Percentiles rank a stretch among this genome's conserved stretches.
Conservation (phyloP, 257 asterid genomes). For the Verbascum thapsus region DNA sequence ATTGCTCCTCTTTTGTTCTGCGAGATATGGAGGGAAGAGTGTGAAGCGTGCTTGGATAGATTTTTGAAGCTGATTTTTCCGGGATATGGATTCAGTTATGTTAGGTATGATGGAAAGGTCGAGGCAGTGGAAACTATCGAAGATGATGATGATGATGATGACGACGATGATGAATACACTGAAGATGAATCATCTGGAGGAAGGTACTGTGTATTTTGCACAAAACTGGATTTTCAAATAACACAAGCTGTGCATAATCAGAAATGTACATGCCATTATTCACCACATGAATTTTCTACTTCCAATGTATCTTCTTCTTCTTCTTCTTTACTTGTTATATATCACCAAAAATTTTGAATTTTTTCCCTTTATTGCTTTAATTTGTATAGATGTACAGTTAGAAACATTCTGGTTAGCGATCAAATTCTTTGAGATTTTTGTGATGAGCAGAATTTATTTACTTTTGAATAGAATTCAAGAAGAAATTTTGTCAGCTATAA, state of each 20-base stretch:
- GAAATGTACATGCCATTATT: conserved; percentile 62
- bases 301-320: conserved; percentile 54
- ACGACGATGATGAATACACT: conserved; percentile 36
- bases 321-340: conserved; percentile 49
- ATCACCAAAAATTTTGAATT: conserved; percentile 36
- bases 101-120: conserved; percentile 54
- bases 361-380: conserved; percentile 4
- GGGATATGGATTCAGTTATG: conserved; percentile 47
- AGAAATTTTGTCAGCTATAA: conserved; percentile 4
- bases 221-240: conserved; percentile 57
- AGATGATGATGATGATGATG: conserved; percentile 46
- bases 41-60: conserved; percentile 33
- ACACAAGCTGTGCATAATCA: conserved; percentile 56
- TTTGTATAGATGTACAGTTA: conserved; percentile 41
- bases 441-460: conserved; percentile 21
- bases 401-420: conserved; percentile 22
- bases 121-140: conserved; percentile 38
- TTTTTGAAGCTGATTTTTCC: conserved; percentile 46
- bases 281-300: conserved; percentile 48
- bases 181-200: conserved; percentile 40
- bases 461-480: conserved; percentile 16
- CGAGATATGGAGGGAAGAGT: conserved; percentile 46
- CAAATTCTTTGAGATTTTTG: conserved; percentile 26
- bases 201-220: conserved; percentile 76
- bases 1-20: conserved; percentile 55